A percentile compares a stretch with the other conserved stretches of the same genome.
Evolutionary conservation across 768 basidiomycete genomes (phyloP).

Genomic region (Kwoniella sp.): DNA sequence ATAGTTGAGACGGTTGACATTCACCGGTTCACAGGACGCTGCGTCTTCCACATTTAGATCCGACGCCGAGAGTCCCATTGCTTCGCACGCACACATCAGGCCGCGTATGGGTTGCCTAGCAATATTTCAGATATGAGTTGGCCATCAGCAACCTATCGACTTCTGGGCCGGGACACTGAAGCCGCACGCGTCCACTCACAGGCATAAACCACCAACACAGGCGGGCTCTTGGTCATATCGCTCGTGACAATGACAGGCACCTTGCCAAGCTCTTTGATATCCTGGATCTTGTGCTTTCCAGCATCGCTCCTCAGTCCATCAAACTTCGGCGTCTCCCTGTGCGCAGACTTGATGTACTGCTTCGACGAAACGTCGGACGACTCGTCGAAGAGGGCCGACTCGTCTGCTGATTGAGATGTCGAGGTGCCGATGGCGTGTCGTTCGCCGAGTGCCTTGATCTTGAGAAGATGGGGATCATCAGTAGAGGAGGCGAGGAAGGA

Average conservation of each 20-base stretch:
- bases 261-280: slow-evolving; percentile 88
- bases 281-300: slow-evolving; percentile 91
- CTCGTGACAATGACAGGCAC: slow-evolving; percentile 94
- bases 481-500: slow-evolving; percentile 92
- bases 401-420: slow-evolving; percentile 77
- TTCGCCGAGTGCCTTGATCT: slow-evolving; percentile 89
- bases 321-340: slow-evolving; percentile 69
- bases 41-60: too few relatives aligned
- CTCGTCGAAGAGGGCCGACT: slow-evolving; percentile 79
- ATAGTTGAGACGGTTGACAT: too few relatives aligned
- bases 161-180: too few relatives aligned
- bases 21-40: too few relatives aligned
- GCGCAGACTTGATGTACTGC: slow-evolving; percentile 76
- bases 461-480: slow-evolving; percentile 92
- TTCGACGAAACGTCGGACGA: slow-evolving; percentile 64
- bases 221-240: slow-evolving; percentile 91
- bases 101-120: background rate
- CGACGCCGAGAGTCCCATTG: too few relatives aligned
- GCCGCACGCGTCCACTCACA: slow-evolving; percentile 30
- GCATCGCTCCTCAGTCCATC: slow-evolving; percentile 69
- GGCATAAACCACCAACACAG: slow-evolving; percentile 93
- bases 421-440: slow-evolving; percentile 65
- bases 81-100: background rate
- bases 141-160: too few relatives aligned
- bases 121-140: background rate